Base-by-base conservation (phyloP, 2,329 filamentous ascomycete species). In the Monosporascus sp. region DNA sequence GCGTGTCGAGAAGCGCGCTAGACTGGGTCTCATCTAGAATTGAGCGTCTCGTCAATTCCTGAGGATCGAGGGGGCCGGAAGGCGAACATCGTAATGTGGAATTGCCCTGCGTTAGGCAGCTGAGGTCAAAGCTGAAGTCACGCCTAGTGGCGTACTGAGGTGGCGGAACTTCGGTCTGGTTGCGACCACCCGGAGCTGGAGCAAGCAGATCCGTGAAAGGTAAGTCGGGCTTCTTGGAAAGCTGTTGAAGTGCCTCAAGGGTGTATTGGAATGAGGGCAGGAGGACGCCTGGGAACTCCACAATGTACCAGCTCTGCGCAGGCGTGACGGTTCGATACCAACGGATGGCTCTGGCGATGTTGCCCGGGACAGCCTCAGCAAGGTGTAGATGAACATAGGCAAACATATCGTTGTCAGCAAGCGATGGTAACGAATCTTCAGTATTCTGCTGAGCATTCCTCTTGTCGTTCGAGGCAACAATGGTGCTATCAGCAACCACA, bases 221-320 rank as follows among this genome's bases (percentile, higher is more conserved):
- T 2, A 84, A 55, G 31, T 73, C 61, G 1, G 67, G 66, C 17
- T 56, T 68, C 14, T 60, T 59, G 9, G 72, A 74, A 70, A 85
- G 81, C 1, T 66, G 63, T 60, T 87, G 81, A 3, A 88, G 68
- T 0, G 78, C 78, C 44, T 72, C 65, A 0, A 87, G 70, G 0
- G 79, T 84, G 26, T 80, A 79, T 26, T 75, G 68, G 58, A 87
- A 87, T 0, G 83, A 75, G 0, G 78, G 75, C 2, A 85, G 68
- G 2, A 87, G 65, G 4, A 87, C 70, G 0, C 79, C 80, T 0
- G 83, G 84, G 52, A 87, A 86, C 57, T 87, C 84, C 1, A 87
- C 73, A 1, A 87, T 70, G 17, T 60, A 65, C 38, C 61, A 59
- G 22, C 54, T 50, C 16, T 58, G 50, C 3, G 35, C 38, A 0